A percentile compares a stretch with the other conserved stretches of the same genome.
Evolutionary conservation across 2,329 filamentous ascomycete species (phyloP).

Genomic region (Thielaviopsis populi): DNA sequence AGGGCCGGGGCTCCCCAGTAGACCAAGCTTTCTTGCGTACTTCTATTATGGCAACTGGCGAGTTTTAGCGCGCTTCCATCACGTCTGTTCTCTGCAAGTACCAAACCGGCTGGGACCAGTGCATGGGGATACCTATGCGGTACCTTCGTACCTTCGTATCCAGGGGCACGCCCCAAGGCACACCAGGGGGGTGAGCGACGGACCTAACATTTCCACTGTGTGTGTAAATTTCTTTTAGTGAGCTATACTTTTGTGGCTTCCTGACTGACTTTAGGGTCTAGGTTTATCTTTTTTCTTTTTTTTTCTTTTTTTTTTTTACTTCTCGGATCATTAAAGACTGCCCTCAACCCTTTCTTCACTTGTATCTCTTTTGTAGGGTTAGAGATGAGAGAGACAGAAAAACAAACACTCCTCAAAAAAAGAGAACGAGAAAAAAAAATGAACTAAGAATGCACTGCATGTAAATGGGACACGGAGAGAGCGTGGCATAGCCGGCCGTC

Average conservation of each 20-base stretch:
- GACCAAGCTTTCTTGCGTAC: neutral
- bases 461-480: too few relatives aligned
- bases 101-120: neutral
- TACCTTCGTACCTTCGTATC: constrained; percentile 5
- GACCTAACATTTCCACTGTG: neutral
- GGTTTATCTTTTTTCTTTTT: neutral
- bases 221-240: neutral
- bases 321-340: neutral
- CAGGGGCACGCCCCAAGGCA: neutral
- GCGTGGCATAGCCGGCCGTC: too few relatives aligned
- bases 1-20: neutral
- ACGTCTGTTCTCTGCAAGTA: neutral
- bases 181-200: neutral
- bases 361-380: too few relatives aligned
- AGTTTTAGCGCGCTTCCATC: neutral
- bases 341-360: too few relatives aligned
- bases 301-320: neutral
- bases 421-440: too few relatives aligned
- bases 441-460: too few relatives aligned
- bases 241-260: neutral
- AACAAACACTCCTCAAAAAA: too few relatives aligned
- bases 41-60: neutral
- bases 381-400: too few relatives aligned
- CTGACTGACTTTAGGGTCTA: neutral
- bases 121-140: neutral